Base-by-base conservation (phyloP, 2,329 filamentous ascomycete species). In the Fusarium foetens region DNA sequence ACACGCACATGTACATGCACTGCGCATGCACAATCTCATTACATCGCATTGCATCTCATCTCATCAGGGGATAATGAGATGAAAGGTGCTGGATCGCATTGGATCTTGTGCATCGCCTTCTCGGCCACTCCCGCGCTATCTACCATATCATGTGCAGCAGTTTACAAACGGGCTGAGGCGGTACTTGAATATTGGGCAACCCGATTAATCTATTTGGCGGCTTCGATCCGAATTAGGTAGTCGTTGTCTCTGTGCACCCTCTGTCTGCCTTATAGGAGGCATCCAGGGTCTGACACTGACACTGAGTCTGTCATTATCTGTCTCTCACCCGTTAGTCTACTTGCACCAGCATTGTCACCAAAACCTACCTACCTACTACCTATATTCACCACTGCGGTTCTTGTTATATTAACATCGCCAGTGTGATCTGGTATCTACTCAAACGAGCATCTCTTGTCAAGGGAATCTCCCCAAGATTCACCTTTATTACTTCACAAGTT, bases 71-170 rank as follows among this genome's bases (percentile, higher is more conserved):
- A 57, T 36, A 27, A 57, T 48, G 54, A 49, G 70, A 68, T 48
- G 70, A 63, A 61, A 62, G 61, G 58, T 74, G 66, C 74, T 67
- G 68, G 64, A 76, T 76, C 72, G 66, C 63, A 72, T 51, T 62
- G 43, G 27, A 59, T 77, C 71, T 75, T 69, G 73, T 75, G 66
- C 70, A 70, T 71, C 57, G 62, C 57, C 57, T 55, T 54, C 58
- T 76, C 63, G 72, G 71, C 66, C 72, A 71, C 71, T 72, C 73
- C 74, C 73, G 75, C 68, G 51, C 63, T 60, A 49, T 73, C 60
- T 25, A 67, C 63, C 41, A 36, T 49, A 66, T 67, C 46, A 69
- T 73, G 36, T 48, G 43, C 43, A 61, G 58, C 71, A 70, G 59
- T 51, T 57, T 66, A 51, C 53, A 67, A 51, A 51, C n/a, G 31